Percentiles rank a stretch among this genome's conserved stretches.
Conservation (phyloP, 768 basidiomycete genomes). For the Kondoa subrosea region DNA sequence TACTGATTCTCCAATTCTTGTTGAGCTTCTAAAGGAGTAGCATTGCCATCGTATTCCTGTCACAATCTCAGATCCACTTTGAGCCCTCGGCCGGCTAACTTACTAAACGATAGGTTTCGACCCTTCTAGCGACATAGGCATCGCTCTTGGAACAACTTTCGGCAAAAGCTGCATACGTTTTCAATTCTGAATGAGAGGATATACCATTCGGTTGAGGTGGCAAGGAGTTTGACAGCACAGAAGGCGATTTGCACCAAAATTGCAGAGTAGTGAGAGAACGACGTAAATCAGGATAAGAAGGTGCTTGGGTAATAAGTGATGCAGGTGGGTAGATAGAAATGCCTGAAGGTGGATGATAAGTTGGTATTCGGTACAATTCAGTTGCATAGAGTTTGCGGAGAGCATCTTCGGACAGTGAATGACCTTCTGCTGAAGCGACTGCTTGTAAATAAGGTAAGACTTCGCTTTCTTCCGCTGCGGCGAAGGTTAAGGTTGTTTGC, state of each 20-base stretch:
- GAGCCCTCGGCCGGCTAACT: background rate
- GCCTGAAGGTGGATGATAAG: background rate
- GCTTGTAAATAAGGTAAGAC: slow-evolving; percentile 2
- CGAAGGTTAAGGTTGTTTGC: slow-evolving; percentile 53
- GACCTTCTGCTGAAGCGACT: slow-evolving; percentile 2
- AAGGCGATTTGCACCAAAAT: slow-evolving; percentile 4
- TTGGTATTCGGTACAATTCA: background rate
- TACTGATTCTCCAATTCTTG: background rate
- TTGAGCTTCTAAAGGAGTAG: background rate
- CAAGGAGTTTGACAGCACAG: slow-evolving; percentile 17
- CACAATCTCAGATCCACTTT: background rate
- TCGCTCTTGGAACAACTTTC: background rate
- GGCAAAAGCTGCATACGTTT: background rate
- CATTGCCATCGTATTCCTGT: background rate
- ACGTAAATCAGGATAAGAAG: background rate
- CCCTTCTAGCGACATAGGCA: too few species aligned
- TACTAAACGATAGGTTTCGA: background rate
- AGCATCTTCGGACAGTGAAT: background rate
- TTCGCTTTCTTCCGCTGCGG: slow-evolving; percentile 30
- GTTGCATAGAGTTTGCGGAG: background rate
- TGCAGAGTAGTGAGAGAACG: background rate
- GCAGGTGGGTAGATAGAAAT: background rate
- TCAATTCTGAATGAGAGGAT: background rate
- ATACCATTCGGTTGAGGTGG: background rate
- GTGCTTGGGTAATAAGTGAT: background rate